Base-by-base conservation (phyloP, 148 eudicot genomes). In the Rhododendron kiyosumense region DNA sequence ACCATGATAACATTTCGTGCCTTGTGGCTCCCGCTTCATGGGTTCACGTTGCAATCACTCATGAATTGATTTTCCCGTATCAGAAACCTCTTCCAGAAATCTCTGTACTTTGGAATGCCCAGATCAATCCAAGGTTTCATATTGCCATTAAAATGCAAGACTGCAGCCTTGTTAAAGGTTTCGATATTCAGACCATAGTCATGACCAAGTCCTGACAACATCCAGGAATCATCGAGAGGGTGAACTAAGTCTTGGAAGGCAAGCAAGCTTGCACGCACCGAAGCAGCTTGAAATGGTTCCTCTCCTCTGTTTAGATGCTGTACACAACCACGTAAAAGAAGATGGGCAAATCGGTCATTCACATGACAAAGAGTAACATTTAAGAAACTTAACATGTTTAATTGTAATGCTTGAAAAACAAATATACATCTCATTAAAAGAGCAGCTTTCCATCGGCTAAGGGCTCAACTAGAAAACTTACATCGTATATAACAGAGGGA, bases 71-170 rank as follows among this genome's bases (percentile, higher is more conserved):
- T 91, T 67, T 94, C 95, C 86, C 85, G 86, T 84, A 88, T 91
- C 85, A 97, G 54, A 87, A 82, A 94, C 88, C 89, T 94, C 75
- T 87, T 88, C 99, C 99, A 97, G 57, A 87, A 88, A 38, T 86
- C 86, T 86, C 83, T 93, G 88, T 94, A 97, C 85, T 89, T 91
- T 43, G 93, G 92, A 84, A 97, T 97, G 84, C 98, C 95, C 85
- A 97, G 90, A 85, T 97, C 99, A 78, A 97, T 95, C 99, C 99
- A 97, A 43, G 99, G 98, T 89, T 97, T 97, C 99, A 94, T 97
- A 88, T 94, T 94, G 80, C 99, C 99, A 85, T 95, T 94, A 85
- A 88, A 97, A 86, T 97, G 99, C 87, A 97, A 85, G 18, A 91
- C 95, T 38, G 93, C 94, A 63, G 97, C 93, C 74, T 91, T 92